Base-by-base conservation (phyloP, 805 yeast species). In the Komagataella ulmi region DNA sequence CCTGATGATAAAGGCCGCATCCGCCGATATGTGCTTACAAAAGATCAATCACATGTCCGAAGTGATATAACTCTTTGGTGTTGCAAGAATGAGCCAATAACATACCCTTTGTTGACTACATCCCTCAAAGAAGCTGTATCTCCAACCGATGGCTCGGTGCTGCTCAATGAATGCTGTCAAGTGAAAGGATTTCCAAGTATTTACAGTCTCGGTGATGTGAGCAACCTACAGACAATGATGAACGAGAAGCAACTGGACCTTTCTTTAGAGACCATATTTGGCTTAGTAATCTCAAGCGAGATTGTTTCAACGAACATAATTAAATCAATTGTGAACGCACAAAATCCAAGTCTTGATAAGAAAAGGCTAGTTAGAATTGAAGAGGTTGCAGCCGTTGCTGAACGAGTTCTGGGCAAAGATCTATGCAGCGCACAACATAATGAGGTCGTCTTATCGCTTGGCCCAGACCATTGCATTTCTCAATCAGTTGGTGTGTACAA, bases 41-140 rank as follows among this genome's bases (percentile, higher is more conserved):
- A 50, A 46, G 49, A 52, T 6, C 48, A 17, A n/a, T n/a, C 24
- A 24, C 43, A 44, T 4, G 52, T 54, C 30, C 48, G 30, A 18
- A 24, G 53, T 8, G 56, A 54, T 44, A 50, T 50, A 24, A 10
- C 50, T 21, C 17, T 54, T 14, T 54, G 56, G 56, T 52, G 53
- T 24, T 44, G 52, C 18, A 47, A 50, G 24, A 49, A 44, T 17
- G 19, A 21, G 21, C 54, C 56, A 18, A 54, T 52, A 45, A 48
- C 44, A 17, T 12, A 10, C 12, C 49, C 54, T 7, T 30, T 54
- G 18, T 30, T 30, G 23, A 47, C 45, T 12, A 24, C 54, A 14
- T 44, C 49, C 21, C 46, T 54, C 8, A 3, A 49, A 4, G 24
- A 46, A 5, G 47, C 49, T 7, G 45, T 54, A 8, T 50, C 52